Percentiles rank a stretch among this genome's conserved stretches.
phyloP scores from a whole-genome alignment of 805 yeast species.

The Yamadazyma philogaea region DNA sequence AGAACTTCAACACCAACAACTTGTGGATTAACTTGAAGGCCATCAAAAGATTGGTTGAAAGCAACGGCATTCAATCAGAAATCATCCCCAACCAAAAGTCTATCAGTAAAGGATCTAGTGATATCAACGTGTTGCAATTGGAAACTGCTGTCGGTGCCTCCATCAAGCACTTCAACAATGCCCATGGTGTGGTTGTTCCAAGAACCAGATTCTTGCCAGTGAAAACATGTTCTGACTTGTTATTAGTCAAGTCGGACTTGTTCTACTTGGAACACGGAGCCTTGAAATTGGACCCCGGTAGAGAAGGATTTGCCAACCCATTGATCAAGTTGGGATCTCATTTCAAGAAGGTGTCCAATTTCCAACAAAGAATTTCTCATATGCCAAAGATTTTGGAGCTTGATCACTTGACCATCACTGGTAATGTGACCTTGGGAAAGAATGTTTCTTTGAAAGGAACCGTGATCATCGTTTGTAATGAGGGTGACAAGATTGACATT shows the following conservation, averaged over 20 bases:
- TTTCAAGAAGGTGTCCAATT: slow-evolving; percentile 91
- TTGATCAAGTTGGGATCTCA: slow-evolving; percentile 94
- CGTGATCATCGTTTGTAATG: slow-evolving; percentile 95
- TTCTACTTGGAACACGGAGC: slow-evolving; percentile 91
- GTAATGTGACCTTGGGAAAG: slow-evolving; percentile 90
- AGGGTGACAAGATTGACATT: slow-evolving; percentile 94
- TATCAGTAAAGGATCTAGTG: slow-evolving; percentile 71
- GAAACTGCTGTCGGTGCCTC: slow-evolving; percentile 99
- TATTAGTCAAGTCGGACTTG: slow-evolving; percentile 92
- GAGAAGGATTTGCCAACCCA: slow-evolving; percentile 91
- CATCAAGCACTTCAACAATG: slow-evolving; percentile 89
- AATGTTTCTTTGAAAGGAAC: slow-evolving; percentile 92
- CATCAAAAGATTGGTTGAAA: slow-evolving; percentile 85
- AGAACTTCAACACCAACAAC: slow-evolving; percentile 96
- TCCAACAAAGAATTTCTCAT: slow-evolving; percentile 85
- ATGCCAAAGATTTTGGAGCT: slow-evolving; percentile 95
- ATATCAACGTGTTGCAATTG: slow-evolving; percentile 84
- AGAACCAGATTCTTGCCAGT: slow-evolving; percentile 97
- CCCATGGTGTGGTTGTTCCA: slow-evolving; percentile 98
- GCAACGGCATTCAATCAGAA: slow-evolving; percentile 79
- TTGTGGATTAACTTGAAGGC: slow-evolving; percentile 96
- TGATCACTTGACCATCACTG: slow-evolving; percentile 96
- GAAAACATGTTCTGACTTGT: slow-evolving; percentile 92
- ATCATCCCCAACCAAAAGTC: slow-evolving; percentile 94
- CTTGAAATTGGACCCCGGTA: slow-evolving; percentile 71